These are phyloP conservation scores for Lodderomyces margitis DNA, from an alignment of 1,139 yeast genomes.

Conservation along the genomic window DNA sequence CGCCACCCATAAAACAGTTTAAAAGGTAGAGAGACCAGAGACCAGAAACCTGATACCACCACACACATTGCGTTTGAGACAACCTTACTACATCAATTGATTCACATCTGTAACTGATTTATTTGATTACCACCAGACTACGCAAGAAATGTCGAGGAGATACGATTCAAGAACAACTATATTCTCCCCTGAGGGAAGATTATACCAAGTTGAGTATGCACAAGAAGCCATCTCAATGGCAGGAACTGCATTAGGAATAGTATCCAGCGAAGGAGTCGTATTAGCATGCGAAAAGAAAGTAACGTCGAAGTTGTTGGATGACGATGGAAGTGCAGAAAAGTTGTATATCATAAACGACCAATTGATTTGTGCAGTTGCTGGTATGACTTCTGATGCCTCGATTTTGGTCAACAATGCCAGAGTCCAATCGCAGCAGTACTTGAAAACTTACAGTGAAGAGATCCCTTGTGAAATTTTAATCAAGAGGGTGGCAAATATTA, in stretches of 20 bases:
- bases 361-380: conserved; percentile 94
- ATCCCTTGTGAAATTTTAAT: conserved; percentile 91
- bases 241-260: conserved; percentile 94
- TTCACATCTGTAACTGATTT: neutral
- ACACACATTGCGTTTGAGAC: no score
- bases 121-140: neutral
- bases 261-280: conserved; percentile 90
- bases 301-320: conserved; percentile 87
- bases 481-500: conserved; percentile 84
- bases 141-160: conserved; percentile 43
- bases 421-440: conserved; percentile 76
- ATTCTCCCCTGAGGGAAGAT: conserved; percentile 97
- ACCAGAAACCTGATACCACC: no score
- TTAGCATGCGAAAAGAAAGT: conserved; percentile 96
- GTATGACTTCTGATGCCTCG: conserved; percentile 96
- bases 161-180: conserved; percentile 97
- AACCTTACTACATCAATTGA: no score
- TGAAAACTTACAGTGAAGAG: conserved; percentile 84
- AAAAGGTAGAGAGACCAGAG: no score
- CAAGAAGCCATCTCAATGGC: conserved; percentile 97
- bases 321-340: conserved; percentile 91
- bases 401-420: conserved; percentile 90
- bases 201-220: conserved; percentile 95
- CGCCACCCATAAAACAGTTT: no score
- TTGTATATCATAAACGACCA: conserved; percentile 80